Percentiles rank a stretch among this genome's conserved stretches.
Conservation (phyloP, 176 grass and related monocot species). For the Aechmea fasciata region DNA sequence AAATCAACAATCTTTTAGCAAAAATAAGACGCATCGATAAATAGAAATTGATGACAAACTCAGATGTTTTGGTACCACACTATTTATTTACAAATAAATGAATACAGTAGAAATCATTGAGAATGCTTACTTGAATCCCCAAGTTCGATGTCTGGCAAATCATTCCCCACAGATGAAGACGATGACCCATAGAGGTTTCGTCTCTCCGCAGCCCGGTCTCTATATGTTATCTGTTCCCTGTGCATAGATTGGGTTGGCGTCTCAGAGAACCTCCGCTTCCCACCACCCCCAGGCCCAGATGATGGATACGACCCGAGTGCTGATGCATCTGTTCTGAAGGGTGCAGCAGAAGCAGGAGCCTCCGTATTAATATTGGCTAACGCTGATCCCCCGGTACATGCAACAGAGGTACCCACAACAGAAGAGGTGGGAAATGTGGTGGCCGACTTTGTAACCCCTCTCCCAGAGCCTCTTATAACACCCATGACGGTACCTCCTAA, state of each 20-base stretch:
- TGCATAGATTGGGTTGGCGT: constrained; percentile 36
- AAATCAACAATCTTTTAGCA: not conserved
- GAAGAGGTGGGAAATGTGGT: constrained; percentile 37
- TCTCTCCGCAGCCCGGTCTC: constrained; percentile 97
- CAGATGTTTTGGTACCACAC: not conserved
- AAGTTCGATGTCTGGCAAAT: constrained; percentile 20
- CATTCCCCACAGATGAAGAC: constrained; percentile 41
- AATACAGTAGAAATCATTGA: constrained; percentile 9
- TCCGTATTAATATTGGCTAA: constrained; percentile 21
- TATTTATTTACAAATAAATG: not conserved
- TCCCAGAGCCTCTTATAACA: constrained; percentile 77
- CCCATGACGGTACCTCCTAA: constrained; percentile 63
- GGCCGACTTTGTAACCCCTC: constrained; percentile 65
- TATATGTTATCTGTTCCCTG: constrained; percentile 52
- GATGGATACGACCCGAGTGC: constrained; percentile 44
- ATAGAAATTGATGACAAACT: not conserved
- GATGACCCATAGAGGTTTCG: constrained; percentile 66
- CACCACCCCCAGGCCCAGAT: constrained; percentile 44
- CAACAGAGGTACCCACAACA: constrained; percentile 15
- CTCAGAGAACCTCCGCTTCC: constrained; percentile 91
- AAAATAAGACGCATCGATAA: not conserved
- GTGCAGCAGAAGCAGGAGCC: constrained; percentile 17
- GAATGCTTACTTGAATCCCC: constrained; percentile 66
- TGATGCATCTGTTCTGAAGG: constrained; percentile 79
- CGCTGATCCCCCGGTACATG: constrained; percentile 16